Base-by-base conservation (phyloP, 441 rosid genomes). In the Isatis lusitanica region DNA sequence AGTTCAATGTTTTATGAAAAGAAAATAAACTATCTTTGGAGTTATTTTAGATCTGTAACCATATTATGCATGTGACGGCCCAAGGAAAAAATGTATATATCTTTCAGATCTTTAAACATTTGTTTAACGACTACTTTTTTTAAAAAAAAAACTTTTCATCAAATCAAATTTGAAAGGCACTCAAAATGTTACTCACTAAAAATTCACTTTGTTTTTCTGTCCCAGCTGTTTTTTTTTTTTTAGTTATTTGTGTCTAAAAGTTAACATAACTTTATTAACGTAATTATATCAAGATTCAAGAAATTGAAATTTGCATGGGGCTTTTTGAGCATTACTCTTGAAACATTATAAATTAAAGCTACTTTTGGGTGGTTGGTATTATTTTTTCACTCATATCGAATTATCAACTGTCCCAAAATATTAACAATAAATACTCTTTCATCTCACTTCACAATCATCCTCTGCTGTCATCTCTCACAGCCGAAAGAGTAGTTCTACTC, bases 291-390 rank as follows among this genome's bases (percentile, higher is more conserved):
- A 57, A 33, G 63, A 35, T 57, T 39, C 35, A 66, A 39, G 38
- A 59, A 67, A 40, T 74, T 74, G 55, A 59, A 50, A 16, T 50
- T 50, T 74, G 78, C 73, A 74, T 74, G 78, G 78, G 24, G 18
- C 11, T 66, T 59, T 39, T 18, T 50, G 62, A 53, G 11, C 18
- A 57, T 73, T 73, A 35, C 71, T 16, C 26, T 35, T 46, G 30
- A 57, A 63, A 66, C 16, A 74, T 66, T 51, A 58, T 39, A 48
- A 66, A 48, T 4, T 38, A 74, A 74, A 74, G 63, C 47, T 16
- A 30, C 73, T 74, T 74, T 66, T 1, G 36, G 26, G 53, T 57
- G 26, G 71, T 56, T 65, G 51, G 15, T 70, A 69, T 30, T 17
- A 1, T 40, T 51, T 47, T 16, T 38, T 51, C 3, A 59, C 48